A percentile compares a stretch with the other conserved stretches of the same genome.
Conservation (phyloP, 2,329 filamentous ascomycete species). For the Zymoseptoria crescenta region DNA sequence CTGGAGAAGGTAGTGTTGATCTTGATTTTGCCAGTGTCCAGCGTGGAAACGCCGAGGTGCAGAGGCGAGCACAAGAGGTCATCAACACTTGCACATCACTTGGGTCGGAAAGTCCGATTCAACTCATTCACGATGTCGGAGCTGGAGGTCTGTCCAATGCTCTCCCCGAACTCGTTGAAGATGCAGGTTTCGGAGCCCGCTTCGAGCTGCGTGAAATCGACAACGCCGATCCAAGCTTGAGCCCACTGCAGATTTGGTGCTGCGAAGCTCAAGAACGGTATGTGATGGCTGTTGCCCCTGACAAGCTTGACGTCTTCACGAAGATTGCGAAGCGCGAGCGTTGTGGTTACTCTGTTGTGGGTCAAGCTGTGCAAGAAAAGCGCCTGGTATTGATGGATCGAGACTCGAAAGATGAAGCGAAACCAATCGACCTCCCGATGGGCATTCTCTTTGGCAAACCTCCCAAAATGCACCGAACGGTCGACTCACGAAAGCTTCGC, state of each 20-base stretch:
- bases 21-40: slow-evolving; percentile 97
- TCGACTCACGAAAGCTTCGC: slow-evolving; percentile 59
- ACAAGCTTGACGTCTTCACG: slow-evolving; percentile 65
- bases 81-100: slow-evolving; percentile 89
- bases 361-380: slow-evolving; percentile 64
- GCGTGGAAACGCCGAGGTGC: slow-evolving; percentile 92
- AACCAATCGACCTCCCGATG: slow-evolving; percentile 84
- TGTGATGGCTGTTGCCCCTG: slow-evolving; percentile 76
- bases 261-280: slow-evolving; percentile 96
- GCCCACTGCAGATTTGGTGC: slow-evolving; percentile 94
- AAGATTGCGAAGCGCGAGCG: slow-evolving; percentile 71
- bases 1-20: slow-evolving; percentile 80
- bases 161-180: slow-evolving; percentile 81
- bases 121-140: slow-evolving; percentile 95
- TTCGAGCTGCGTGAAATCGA: slow-evolving; percentile 95
- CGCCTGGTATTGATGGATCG: slow-evolving; percentile 74
- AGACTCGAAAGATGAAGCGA: slow-evolving; percentile 64
- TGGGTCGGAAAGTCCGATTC: slow-evolving; percentile 78
- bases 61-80: slow-evolving; percentile 92
- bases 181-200: slow-evolving; percentile 80
- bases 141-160: slow-evolving; percentile 82
- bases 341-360: slow-evolving; percentile 88
- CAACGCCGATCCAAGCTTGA: slow-evolving; percentile 84
- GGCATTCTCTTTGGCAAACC: slow-evolving; percentile 80
- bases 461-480: slow-evolving; percentile 69